phyloP scores from a whole-genome alignment of 768 basidiomycete genomes.

The Coprinopsis cinerea region DNA sequence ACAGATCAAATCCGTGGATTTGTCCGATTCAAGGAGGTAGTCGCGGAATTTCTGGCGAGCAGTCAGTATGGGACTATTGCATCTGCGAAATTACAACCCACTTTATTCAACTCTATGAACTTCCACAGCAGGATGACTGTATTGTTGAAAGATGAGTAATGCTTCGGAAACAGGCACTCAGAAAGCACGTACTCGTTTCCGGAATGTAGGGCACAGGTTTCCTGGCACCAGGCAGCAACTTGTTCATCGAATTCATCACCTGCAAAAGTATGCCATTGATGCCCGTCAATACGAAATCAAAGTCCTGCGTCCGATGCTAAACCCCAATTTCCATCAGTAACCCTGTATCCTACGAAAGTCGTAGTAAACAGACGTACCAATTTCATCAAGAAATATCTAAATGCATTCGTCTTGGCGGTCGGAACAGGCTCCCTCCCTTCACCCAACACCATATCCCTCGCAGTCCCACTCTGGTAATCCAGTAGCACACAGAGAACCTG shows the following conservation, averaged over 20 bases:
- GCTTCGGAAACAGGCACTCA: neutral
- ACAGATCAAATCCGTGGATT: constrained; percentile 67
- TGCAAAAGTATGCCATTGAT: constrained; percentile 63
- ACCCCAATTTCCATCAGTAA: constrained; percentile 11
- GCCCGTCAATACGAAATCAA: constrained; percentile 77
- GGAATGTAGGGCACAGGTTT: constrained; percentile 77
- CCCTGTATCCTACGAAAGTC: constrained; percentile 1
- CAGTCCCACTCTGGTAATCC: constrained; percentile 76
- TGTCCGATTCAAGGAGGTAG: constrained; percentile 78
- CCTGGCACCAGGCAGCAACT: constrained; percentile 79
- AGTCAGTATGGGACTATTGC: constrained; percentile 7
- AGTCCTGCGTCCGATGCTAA: constrained; percentile 88
- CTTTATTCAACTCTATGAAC: constrained; percentile 89
- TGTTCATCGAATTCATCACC: constrained; percentile 67
- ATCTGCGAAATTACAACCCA: constrained; percentile 19
- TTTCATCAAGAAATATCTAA: constrained; percentile 89
- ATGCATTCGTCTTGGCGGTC: constrained; percentile 74
- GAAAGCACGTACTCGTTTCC: constrained; percentile 64
- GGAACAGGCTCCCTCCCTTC: constrained; percentile 45
- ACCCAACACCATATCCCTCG: constrained; percentile 45
- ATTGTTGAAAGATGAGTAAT: constrained; percentile 10
- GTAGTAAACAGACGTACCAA: constrained; percentile 44
- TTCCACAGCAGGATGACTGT: constrained; percentile 85
- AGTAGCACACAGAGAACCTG: constrained; percentile 74
- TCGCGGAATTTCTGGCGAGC: constrained; percentile 78